Conservation (phyloP, 768 basidiomycete species). For the Aureoboletus auriporus region DNA sequence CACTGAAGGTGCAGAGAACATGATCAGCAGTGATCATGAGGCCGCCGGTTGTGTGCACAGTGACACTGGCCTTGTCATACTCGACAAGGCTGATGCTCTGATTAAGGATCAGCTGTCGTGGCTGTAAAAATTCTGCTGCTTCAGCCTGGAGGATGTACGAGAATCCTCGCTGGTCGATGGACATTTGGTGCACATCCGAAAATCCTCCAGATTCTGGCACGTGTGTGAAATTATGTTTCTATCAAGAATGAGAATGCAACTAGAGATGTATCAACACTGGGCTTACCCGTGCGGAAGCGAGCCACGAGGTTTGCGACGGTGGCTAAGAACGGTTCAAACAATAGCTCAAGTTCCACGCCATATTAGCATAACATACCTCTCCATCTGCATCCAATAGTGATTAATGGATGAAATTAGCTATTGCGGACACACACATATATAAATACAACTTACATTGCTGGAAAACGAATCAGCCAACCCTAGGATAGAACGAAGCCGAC, state of each 20-base stretch:
- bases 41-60: slow-evolving; percentile 45
- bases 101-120: slow-evolving; percentile 45
- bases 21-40: slow-evolving; percentile 48
- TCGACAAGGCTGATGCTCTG: slow-evolving; percentile 46
- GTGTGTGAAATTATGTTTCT: slow-evolving; percentile 64
- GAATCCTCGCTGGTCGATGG: slow-evolving; percentile 64
- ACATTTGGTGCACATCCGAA: slow-evolving; percentile 49
- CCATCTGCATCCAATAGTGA: slow-evolving; percentile 13
- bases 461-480: slow-evolving; percentile 1
- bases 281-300: slow-evolving; percentile 61
- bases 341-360: not conserved
- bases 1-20: slow-evolving; percentile 63
- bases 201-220: slow-evolving; percentile 52
- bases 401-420: slow-evolving; percentile 1
- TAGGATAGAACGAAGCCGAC: not conserved
- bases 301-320: slow-evolving; percentile 59
- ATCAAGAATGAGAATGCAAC: slow-evolving; percentile 1
- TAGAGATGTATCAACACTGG: not conserved
- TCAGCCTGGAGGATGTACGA: slow-evolving; percentile 52
- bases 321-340: slow-evolving; percentile 41
- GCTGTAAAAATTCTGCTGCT: slow-evolving; percentile 49
- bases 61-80: slow-evolving; percentile 42
- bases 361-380: slow-evolving; percentile 17
- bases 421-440: not conserved
- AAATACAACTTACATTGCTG: slow-evolving; percentile 26